Conservation (phyloP, 1,284 basidiomycete species). For the Uromyces viciae-fabae region DNA sequence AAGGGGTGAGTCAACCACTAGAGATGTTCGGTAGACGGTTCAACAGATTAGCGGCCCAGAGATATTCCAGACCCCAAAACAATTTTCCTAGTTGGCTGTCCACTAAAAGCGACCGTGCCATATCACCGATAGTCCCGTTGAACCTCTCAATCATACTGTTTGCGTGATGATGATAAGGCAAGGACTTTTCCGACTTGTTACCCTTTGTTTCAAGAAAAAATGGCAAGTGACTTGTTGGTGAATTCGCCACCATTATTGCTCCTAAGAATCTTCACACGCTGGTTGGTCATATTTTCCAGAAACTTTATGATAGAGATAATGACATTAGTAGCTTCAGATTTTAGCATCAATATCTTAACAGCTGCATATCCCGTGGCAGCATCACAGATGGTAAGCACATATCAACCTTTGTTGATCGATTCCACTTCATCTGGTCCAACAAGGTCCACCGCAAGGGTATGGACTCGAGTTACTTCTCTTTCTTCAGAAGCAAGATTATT, state of each 20-base stretch:
- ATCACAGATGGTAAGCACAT: not conserved
- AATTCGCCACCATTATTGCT: slow-evolving; percentile 4
- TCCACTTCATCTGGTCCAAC: not conserved
- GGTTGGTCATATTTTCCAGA: not conserved
- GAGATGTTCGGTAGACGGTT: not conserved
- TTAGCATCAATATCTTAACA: not conserved
- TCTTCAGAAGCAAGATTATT: too few species aligned
- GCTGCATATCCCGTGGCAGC: not conserved
- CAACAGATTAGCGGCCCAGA: not conserved
- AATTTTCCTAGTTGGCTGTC: not conserved
- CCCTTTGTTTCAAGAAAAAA: not conserved
- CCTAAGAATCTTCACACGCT: not conserved
- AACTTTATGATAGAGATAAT: not conserved
- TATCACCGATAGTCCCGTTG: not conserved
- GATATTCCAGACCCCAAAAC: not conserved
- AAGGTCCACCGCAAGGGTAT: not conserved
- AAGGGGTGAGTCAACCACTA: not conserved
- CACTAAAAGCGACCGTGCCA: not conserved
- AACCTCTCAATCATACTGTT: not conserved
- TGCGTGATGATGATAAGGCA: slow-evolving; percentile 8
- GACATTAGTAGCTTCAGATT: not conserved
- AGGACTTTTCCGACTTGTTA: not conserved
- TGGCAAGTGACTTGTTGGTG: not conserved
- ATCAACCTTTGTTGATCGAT: not conserved
- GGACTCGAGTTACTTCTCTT: too few species aligned